Conservation (phyloP, 2,329 filamentous ascomycete species). For the Epichloe uncinata region DNA sequence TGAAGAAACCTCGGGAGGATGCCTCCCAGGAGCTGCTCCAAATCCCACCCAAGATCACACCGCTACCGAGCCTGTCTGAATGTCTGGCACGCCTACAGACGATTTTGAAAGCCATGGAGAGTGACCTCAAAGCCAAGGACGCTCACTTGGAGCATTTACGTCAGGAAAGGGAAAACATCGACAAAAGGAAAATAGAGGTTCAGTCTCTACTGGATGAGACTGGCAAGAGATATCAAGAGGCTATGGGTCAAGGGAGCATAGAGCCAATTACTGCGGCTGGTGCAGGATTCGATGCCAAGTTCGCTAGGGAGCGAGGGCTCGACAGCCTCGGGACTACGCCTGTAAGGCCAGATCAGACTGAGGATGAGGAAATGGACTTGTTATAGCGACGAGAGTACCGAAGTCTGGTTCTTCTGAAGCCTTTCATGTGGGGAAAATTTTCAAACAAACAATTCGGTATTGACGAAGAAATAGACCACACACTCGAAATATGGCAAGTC, state of each 20-base stretch:
- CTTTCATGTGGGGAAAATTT: too few species aligned
- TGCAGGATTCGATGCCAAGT: slow-evolving; percentile 6
- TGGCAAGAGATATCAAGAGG: slow-evolving; percentile 47
- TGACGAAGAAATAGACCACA: too few species aligned
- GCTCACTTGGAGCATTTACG: slow-evolving; percentile 52
- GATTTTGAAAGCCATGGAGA: slow-evolving; percentile 50
- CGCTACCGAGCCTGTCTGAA: slow-evolving; percentile 59
- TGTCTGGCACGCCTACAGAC: slow-evolving; percentile 51
- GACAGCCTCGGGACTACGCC: slow-evolving; percentile 23
- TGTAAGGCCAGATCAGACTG: slow-evolving; percentile 11
- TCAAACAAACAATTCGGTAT: too few species aligned
- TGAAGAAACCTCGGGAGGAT: slow-evolving; percentile 31
- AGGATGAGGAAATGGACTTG: slow-evolving; percentile 10
- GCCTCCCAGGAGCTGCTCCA: slow-evolving; percentile 29
- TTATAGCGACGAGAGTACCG: background rate
- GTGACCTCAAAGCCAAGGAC: slow-evolving; percentile 45
- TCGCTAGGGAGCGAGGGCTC: slow-evolving; percentile 20
- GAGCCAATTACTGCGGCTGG: slow-evolving; percentile 2
- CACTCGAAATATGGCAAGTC: too few species aligned
- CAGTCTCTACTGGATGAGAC: slow-evolving; percentile 71
- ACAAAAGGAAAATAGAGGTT: slow-evolving; percentile 61
- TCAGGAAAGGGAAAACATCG: slow-evolving; percentile 54
- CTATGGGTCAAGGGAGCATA: slow-evolving; percentile 21
- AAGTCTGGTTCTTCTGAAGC: background rate
- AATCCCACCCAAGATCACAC: slow-evolving; percentile 61